phyloP scores from a whole-genome alignment of 768 basidiomycete species.

The Hygrophorus pudorinus region DNA sequence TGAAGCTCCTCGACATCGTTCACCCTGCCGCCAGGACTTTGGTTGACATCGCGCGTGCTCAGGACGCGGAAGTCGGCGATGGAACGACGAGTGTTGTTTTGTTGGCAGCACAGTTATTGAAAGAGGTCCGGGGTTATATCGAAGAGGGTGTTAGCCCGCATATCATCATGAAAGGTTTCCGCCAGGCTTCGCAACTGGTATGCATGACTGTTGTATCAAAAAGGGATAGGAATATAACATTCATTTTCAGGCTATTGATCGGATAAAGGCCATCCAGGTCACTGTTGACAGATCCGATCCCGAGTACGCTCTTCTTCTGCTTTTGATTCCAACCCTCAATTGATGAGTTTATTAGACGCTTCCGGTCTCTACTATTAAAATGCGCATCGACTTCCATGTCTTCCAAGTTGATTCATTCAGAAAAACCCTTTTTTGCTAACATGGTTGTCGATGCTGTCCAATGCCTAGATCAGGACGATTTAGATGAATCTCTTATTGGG shows the following conservation, averaged over 20 bases:
- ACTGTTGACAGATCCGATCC: conserved; percentile 84
- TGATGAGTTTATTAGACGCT: conserved; percentile 45
- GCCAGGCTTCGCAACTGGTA: conserved; percentile 80
- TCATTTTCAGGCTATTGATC: conserved; percentile 59
- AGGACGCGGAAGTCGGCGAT: conserved; percentile 98
- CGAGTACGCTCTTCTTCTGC: conserved; percentile 45
- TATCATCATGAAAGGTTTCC: conserved; percentile 95
- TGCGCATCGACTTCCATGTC: conserved; percentile 99
- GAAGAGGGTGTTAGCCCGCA: conserved; percentile 98
- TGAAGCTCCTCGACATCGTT: conserved; percentile 94
- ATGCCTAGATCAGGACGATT: conserved; percentile 83
- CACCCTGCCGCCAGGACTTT: conserved; percentile 97
- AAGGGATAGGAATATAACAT: conserved; percentile 8
- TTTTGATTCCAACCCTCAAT: conserved; percentile 3
- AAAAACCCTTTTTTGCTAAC: conserved; percentile 97
- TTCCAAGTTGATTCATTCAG: conserved; percentile 96
- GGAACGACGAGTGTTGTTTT: conserved; percentile 96
- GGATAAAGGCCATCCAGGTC: conserved; percentile 84
- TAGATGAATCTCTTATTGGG: conserved; percentile 93
- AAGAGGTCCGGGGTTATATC: conserved; percentile 83
- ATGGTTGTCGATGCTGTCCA: conserved; percentile 99
- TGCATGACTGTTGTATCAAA: conserved; percentile 17
- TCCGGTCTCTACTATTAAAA: conserved; percentile 90
- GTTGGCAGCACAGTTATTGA: conserved; percentile 87
- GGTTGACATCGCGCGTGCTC: conserved; percentile 95